Conservation (phyloP, 495 filamentous ascomycete genomes). For the Penicillium verhagenii region DNA sequence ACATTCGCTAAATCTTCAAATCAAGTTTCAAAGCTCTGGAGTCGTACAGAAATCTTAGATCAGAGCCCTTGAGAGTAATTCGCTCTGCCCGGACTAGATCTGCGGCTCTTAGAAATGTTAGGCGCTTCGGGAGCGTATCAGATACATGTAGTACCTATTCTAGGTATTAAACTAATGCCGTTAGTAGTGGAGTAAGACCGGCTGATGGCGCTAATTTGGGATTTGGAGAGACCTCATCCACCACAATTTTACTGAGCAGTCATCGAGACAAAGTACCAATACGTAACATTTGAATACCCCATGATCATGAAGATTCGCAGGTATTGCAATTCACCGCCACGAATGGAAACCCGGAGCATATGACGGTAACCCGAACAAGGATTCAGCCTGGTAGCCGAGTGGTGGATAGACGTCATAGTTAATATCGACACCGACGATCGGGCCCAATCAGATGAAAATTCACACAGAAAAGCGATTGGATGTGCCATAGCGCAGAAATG, state of each 20-base stretch:
- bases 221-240: not conserved
- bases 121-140: conserved; percentile 6
- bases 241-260: not conserved
- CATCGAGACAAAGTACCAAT: not conserved
- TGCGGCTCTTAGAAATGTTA: not conserved
- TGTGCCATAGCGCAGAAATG: conserved; percentile 11
- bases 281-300: not conserved
- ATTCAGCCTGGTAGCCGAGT: conserved; percentile 2
- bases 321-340: not conserved
- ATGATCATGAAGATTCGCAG: not conserved
- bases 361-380: conserved; percentile 2
- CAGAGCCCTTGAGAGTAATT: not conserved
- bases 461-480: conserved; percentile 1
- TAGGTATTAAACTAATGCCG: not conserved
- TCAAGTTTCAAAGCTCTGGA: too few species aligned
- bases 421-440: conserved; percentile 5
- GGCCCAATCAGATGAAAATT: conserved; percentile 3
- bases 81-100: conserved; percentile 3
- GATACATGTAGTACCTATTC: too few species aligned
- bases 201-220: not conserved
- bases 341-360: not conserved
- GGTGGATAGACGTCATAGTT: conserved; percentile 18
- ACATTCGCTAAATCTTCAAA: too few species aligned
- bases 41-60: too few species aligned
- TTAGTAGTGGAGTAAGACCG: not conserved